A percentile compares a stretch with the other conserved stretches of the same genome.
These are phyloP conservation scores for Smallanthus sonchifolius DNA, from an alignment of 129 eudicot species.

Conservation along the genomic window DNA sequence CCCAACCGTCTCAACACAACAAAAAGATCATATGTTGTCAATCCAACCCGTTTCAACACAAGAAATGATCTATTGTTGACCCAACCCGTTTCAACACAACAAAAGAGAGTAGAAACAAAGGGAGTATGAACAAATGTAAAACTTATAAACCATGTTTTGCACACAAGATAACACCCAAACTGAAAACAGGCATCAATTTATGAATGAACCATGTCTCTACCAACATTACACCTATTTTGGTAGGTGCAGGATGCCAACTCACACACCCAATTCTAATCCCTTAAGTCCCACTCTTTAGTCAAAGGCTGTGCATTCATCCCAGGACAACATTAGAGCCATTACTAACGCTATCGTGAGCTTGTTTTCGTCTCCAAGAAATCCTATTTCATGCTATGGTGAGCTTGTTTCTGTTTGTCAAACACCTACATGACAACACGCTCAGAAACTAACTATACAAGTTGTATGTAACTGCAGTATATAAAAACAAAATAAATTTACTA, in stretches of 20 bases:
- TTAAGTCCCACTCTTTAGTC: slow-evolving; percentile 13
- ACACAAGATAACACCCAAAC: not conserved
- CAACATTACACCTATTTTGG: slow-evolving; percentile 10
- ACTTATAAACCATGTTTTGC: not conserved
- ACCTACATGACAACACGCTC: slow-evolving; percentile 42
- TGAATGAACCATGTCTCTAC: slow-evolving; percentile 23
- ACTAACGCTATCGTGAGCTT: not conserved
- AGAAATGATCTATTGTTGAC: too few species aligned
- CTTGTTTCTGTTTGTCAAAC: slow-evolving; percentile 40
- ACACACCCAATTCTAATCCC: slow-evolving; percentile 7
- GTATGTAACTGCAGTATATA: slow-evolving; percentile 3
- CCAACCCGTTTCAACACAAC: not conserved
- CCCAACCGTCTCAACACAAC: too few species aligned
- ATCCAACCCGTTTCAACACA: not conserved
- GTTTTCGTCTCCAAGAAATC: not conserved
- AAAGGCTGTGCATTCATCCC: slow-evolving; percentile 18
- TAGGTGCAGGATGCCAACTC: slow-evolving; percentile 4
- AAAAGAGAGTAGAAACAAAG: not conserved
- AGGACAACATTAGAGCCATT: not conserved
- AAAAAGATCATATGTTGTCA: too few species aligned
- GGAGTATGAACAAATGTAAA: not conserved
- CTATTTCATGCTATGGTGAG: slow-evolving; percentile 9
- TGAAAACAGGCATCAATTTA: slow-evolving; percentile 16
- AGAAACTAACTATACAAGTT: slow-evolving; percentile 16
- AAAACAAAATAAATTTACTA: not conserved